phyloP scores from a whole-genome alignment of 2,329 filamentous ascomycete species.

The Fusarium sambucinum region DNA sequence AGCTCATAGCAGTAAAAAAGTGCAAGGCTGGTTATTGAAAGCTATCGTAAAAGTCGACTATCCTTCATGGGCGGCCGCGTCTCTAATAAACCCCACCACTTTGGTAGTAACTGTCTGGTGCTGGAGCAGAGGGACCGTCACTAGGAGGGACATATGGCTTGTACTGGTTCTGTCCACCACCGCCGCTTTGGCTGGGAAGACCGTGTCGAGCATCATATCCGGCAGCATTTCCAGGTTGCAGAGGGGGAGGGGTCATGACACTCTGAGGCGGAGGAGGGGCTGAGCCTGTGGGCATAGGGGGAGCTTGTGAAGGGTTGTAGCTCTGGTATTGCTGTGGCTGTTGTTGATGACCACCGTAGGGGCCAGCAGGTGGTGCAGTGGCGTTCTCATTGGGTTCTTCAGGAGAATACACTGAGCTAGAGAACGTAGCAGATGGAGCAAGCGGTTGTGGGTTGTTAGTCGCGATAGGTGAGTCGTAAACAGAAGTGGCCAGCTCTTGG shows the following conservation, averaged over 20 bases:
- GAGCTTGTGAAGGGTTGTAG: slow-evolving; percentile 56
- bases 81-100: slow-evolving; percentile 55
- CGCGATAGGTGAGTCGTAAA: slow-evolving; percentile 79
- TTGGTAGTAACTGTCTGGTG: slow-evolving; percentile 69
- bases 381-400: slow-evolving; percentile 57
- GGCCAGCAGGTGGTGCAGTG: slow-evolving; percentile 48
- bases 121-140: slow-evolving; percentile 62
- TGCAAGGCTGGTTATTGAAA: slow-evolving; percentile 22
- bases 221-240: slow-evolving; percentile 59
- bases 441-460: slow-evolving; percentile 58
- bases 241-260: slow-evolving; percentile 57
- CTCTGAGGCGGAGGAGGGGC: slow-evolving; percentile 48
- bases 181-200: slow-evolving; percentile 60
- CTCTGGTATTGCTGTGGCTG: slow-evolving; percentile 57
- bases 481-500: slow-evolving; percentile 82
- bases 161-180: slow-evolving; percentile 62
- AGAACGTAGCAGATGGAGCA: slow-evolving; percentile 58
- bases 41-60: slow-evolving; percentile 8
- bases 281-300: slow-evolving; percentile 57
- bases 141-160: slow-evolving; percentile 69
- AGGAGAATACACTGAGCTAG: slow-evolving; percentile 62
- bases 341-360: slow-evolving; percentile 50
- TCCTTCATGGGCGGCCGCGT: background rate
- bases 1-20: background rate
- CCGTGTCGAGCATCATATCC: slow-evolving; percentile 64